Evolutionary conservation across 768 basidiomycete genomes (phyloP), one percentile per base, ranked within the genome.

Genomic region (Podaxis carcinomalis): DNA sequence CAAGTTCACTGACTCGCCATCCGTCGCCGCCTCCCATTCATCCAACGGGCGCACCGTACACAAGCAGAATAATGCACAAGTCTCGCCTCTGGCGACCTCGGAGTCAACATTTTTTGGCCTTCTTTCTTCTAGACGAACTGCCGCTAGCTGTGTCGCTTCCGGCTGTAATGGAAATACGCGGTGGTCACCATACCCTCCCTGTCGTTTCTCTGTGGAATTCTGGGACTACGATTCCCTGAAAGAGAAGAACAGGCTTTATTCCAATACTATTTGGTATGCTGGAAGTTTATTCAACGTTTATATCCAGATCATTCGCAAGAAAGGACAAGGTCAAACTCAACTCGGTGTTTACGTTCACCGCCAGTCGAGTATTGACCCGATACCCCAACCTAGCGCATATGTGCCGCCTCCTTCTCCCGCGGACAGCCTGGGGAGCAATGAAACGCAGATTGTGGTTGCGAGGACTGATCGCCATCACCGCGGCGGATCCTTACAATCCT

Each of bases 281-380:
- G 95, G 95, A 7, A 92, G 84, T 66, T 76, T 92, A 67, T 95
- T 87, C 78, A 93, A 93, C 64, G 86, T 93, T 1, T 96, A 95
- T 67, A 87, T 95, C 46, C 93, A 96, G 70, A 81, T 94, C 49
- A 87, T 93, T 53, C 83, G 87, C 65, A 92, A 91, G 82, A 95
- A 95, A 71, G 59, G 59, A 7, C 59, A 59, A 59, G 77, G 74
- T 2, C 76, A 79, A 57, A 70, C 76, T 2, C 94, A 97, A 68
- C 78, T 96, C 1, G 95, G 95, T 1, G 85, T 96, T 32, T 96
- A 96, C 68, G 79, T 96, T 1, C 92, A 95, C 69, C 82, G 95
- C 6, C 93, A 95, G 71, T 89, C 88, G 21, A 87, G 78, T 57
- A 81, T 92, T 28, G 93, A 95, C 64, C 83, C 88, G 6, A 80